A percentile compares a stretch with the other conserved stretches of the same genome.
phyloP scores from a whole-genome alignment of 2,329 filamentous ascomycete species.

The Thermothelomyces thermophilus region DNA sequence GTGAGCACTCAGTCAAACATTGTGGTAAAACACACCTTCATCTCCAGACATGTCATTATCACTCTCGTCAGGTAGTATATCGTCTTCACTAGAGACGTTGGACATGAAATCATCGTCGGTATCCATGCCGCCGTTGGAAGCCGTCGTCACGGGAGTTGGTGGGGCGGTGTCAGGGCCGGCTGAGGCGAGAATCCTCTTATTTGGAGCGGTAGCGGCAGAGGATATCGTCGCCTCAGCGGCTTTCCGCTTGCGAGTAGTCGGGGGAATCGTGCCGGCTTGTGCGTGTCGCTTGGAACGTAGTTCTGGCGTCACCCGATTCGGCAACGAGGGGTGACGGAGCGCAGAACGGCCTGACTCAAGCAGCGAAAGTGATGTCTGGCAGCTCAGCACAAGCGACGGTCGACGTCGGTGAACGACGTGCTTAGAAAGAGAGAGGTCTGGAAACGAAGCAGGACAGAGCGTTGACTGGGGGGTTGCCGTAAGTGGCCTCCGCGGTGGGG shows the following conservation, averaged over 20 bases:
- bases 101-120: slow-evolving; percentile 94
- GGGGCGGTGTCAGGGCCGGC: slow-evolving; percentile 45
- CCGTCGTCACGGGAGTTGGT: slow-evolving; percentile 51
- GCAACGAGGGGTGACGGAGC: background rate
- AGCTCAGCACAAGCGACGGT: background rate
- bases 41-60: slow-evolving; percentile 59
- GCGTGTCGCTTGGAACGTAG: slow-evolving; percentile 6
- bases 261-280: slow-evolving; percentile 48
- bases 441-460: no score
- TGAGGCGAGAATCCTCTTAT: slow-evolving; percentile 51
- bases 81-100: slow-evolving; percentile 69
- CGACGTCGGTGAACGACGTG: background rate
- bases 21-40: slow-evolving; percentile 37
- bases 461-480: background rate
- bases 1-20: background rate
- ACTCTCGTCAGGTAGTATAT: slow-evolving; percentile 69
- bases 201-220: slow-evolving; percentile 37
- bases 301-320: slow-evolving; percentile 14
- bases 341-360: background rate
- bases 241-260: slow-evolving; percentile 54
- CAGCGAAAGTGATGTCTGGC: background rate
- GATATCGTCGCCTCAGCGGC: slow-evolving; percentile 58
- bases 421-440: no score
- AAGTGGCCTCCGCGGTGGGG: background rate
- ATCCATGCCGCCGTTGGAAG: slow-evolving; percentile 63